Conservation (phyloP, 805 yeast genomes). For the Kluyveromyces nonfermentans region DNA sequence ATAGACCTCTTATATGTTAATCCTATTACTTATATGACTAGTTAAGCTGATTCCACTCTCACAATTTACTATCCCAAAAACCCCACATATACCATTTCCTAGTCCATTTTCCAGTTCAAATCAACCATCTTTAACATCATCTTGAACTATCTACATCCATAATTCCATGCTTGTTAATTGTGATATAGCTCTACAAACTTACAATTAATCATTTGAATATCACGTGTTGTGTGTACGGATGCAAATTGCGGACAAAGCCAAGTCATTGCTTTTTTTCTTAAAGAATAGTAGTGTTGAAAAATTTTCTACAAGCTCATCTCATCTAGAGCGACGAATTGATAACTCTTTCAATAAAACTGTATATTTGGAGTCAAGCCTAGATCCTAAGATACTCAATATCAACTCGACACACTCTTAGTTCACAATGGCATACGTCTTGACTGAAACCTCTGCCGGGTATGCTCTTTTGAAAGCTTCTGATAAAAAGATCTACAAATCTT, state of each 20-base stretch:
- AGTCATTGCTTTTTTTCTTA: background rate
- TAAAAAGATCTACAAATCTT: slow-evolving; percentile 88
- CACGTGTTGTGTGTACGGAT: background rate
- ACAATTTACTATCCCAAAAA: too few species aligned
- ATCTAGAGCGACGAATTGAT: background rate
- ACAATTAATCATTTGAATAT: background rate
- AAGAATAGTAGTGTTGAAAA: background rate
- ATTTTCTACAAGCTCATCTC: slow-evolving; percentile 5
- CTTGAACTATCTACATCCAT: too few species aligned
- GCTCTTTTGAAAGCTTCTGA: slow-evolving; percentile 96
- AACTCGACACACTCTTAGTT: background rate
- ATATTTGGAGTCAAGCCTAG: background rate
- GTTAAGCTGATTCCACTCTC: too few species aligned
- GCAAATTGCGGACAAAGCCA: background rate
- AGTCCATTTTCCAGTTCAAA: too few species aligned
- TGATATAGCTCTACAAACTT: too few species aligned
- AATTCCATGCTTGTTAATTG: too few species aligned
- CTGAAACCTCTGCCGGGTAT: slow-evolving; percentile 98
- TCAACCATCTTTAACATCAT: too few species aligned
- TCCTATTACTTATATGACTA: too few species aligned
- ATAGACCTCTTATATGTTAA: background rate
- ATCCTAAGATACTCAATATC: background rate
- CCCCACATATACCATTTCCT: too few species aligned
- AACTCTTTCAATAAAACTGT: background rate
- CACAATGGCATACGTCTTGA: slow-evolving; percentile 74